A percentile compares a stretch with the other conserved stretches of the same genome.
phyloP scores from a whole-genome alignment of 192 early-diverging fungal species.

The Backusella circina region DNA sequence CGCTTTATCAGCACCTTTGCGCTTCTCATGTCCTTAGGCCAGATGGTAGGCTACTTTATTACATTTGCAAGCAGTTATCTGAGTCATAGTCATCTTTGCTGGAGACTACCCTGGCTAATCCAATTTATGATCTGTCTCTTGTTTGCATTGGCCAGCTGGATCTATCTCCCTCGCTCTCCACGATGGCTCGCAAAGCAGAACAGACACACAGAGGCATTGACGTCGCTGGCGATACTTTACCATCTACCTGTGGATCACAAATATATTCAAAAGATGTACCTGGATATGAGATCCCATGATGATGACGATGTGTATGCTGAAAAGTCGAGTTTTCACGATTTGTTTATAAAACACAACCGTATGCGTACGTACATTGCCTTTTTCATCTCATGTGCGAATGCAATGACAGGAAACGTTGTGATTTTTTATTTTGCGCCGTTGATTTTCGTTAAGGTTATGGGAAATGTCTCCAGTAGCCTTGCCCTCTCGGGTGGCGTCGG shows the following conservation, averaged over 20 bases:
- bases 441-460: slow-evolving; percentile 36
- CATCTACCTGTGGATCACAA: slow-evolving; percentile 3
- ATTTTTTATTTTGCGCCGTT: slow-evolving; percentile 51
- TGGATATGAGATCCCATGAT: slow-evolving; percentile 55
- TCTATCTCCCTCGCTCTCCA: slow-evolving; percentile 70
- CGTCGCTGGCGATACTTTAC: slow-evolving; percentile 54
- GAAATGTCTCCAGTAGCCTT: slow-evolving; percentile 11
- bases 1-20: slow-evolving; percentile 82
- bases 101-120: slow-evolving; percentile 66
- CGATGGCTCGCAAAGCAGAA: slow-evolving; percentile 75
- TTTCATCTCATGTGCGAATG: slow-evolving; percentile 65
- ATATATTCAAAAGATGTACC: slow-evolving; percentile 54
- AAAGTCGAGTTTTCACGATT: slow-evolving; percentile 55
- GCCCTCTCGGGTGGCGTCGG: slow-evolving; percentile 22
- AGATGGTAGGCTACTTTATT: slow-evolving; percentile 55
- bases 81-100: slow-evolving; percentile 35
- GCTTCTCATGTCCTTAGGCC: slow-evolving; percentile 83
- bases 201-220: slow-evolving; percentile 59
- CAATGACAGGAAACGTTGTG: slow-evolving; percentile 77
- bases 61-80: slow-evolving; percentile 38
- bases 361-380: slow-evolving; percentile 62
- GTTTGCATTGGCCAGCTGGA: slow-evolving; percentile 54
- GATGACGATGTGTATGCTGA: background rate
- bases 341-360: slow-evolving; percentile 50
- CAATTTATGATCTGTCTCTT: slow-evolving; percentile 64